Evolutionary conservation across 2,329 filamentous ascomycete genomes (phyloP), one percentile per base, ranked within the genome.

Genomic region (Fulvia fulva): DNA sequence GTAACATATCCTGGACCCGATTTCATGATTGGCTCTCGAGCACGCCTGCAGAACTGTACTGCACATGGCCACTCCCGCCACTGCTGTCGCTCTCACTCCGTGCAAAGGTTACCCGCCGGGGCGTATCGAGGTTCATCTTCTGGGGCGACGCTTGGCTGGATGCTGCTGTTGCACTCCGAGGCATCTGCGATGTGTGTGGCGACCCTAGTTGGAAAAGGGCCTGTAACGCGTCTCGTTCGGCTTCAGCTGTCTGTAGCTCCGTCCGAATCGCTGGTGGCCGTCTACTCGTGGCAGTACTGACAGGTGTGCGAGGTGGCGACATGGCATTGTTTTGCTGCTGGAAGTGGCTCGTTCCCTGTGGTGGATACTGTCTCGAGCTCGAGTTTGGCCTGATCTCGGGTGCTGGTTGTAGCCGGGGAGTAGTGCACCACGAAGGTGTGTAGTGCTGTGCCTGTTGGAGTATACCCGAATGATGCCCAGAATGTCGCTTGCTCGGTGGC

Each of bases 181-280:
- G 53, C 21, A 64, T 90, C 43, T 69, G 67, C 1, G 65, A 67
- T n/a, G 60, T 63, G 44, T 68, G 67, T 23, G 70, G 70, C 44
- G 68, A 70, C 68, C 89, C 91, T 85, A 94, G 88, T 68, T 92
- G 91, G 25, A 93, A 78, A 23, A 94, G 75, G 0, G 88, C 88
- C 69, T 92, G 89, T 49, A 93, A 85, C 5, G 90, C 90, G 67
- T 93, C 90, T 68, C 91, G 88, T 69, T 94, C 90, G 53, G 78
- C 79, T 61, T 88, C 83, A 8, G 83, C 77, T 22, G 85, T 85
- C 62, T 89, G 87, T 56, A 86, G 87, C 0, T 87, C 86, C 28
- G 87, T 89, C 60, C 86, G 85, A 4, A 88, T 75, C 16, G 86
- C 83, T 7, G 82, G 79, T 55, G 72, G 67, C 2, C 68, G 67